A percentile compares a stretch with the other conserved stretches of the same genome.
Conservation (phyloP, 139 green algal genomes). For the Asterochloris erici region DNA sequence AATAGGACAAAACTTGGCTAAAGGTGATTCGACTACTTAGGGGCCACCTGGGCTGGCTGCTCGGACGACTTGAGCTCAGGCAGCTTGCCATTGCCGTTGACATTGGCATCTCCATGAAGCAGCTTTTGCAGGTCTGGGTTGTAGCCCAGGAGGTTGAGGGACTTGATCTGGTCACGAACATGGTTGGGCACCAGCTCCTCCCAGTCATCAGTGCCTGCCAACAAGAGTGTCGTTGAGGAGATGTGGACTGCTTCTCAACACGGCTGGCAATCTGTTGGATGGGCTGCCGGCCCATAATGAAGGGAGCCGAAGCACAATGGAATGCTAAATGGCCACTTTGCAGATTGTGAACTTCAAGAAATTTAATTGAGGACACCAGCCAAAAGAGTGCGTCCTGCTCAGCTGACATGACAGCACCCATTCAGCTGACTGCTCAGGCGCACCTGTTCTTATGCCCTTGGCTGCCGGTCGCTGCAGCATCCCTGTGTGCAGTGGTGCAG, state of each 20-base stretch:
- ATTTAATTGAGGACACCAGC: too few relatives aligned
- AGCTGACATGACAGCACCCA: too few relatives aligned
- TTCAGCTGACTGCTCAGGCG: neutral
- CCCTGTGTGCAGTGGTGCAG: neutral
- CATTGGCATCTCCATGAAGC: neutral
- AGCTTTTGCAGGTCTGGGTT: neutral
- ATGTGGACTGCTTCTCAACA: too few relatives aligned
- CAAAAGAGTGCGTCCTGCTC: too few relatives aligned
- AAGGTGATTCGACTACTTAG: neutral
- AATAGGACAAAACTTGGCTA: neutral
- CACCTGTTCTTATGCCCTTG: too few relatives aligned
- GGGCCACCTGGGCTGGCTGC: neutral
- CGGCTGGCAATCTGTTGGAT: too few relatives aligned
- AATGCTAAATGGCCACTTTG: too few relatives aligned
- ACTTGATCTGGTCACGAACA: constrained; percentile 44
- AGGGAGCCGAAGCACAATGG: too few relatives aligned
- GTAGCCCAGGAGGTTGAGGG: constrained; percentile 33
- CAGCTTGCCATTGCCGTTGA: constrained; percentile 4
- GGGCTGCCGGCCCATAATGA: too few relatives aligned
- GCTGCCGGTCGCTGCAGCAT: neutral
- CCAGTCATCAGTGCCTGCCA: constrained; percentile 39
- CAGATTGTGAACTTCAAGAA: too few relatives aligned
- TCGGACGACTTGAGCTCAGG: neutral
- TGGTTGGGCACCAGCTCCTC: constrained; percentile 35
- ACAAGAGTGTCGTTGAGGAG: neutral